Base-by-base conservation (phyloP, 2,329 filamentous ascomycete species). In the Calycina herbarum region DNA sequence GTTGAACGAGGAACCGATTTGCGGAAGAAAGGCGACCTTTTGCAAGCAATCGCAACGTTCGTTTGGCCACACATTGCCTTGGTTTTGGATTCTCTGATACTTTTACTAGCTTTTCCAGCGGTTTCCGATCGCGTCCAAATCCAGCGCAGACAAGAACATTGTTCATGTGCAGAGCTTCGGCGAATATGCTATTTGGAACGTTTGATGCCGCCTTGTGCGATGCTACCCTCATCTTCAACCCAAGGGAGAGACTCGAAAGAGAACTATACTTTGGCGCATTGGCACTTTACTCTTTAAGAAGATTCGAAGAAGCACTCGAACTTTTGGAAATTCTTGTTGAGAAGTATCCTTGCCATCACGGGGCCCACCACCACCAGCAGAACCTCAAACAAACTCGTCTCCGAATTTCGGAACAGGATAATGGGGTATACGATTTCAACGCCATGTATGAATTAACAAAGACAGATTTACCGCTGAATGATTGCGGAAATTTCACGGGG, bases 151-250 rank as follows among this genome's bases (percentile, higher is more conserved):
- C 72, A 67, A 58, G 64, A 15, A 63, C 51, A 29, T 33, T 69
- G 24, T 45, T 73, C 60, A 72, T 78, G 48, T 79, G 81, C 57
- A 74, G 79, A 31, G 72, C 77, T 7, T 68, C 78, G 24, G 73
- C 76, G 2, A 75, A 72, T 61, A 71, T 74, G 40, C 75, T 71
- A 70, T 73, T 63, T n/a, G 68, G 70, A 57, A 66, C 68, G 59
- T 81, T 75, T 62, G 78, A 80, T 42, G 73, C 76, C 7, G 76
- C 76, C 2, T 57, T 62, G 48, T 8, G 24, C 2, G 48, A 62
- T 27, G 61, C 54, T 13, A 57, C 45, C 31, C 20, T 51, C 13
- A 67, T 79, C 3, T 29, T 40, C 7, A 75, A 79, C 66, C 69
- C 72, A 7, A 68, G 40, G 17, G 57, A 64, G 29, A 48, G 48